phyloP scores from a whole-genome alignment of 176 grass and related monocot species.

The Dendrocalamus sinicus region DNA sequence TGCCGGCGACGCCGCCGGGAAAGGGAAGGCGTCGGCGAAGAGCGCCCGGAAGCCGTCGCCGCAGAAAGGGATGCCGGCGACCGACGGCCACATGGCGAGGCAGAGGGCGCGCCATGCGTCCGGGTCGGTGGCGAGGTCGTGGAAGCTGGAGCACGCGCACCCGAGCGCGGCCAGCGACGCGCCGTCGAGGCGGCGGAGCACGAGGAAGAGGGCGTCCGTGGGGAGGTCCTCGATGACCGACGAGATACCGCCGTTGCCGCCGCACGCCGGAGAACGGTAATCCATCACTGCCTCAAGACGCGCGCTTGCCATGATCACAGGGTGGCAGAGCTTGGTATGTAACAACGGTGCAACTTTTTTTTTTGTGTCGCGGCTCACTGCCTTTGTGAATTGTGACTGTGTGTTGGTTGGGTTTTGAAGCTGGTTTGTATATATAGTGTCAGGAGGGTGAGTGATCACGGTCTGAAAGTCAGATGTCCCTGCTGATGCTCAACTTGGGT shows the following conservation, averaged over 20 bases:
- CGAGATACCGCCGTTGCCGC: background rate
- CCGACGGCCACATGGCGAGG: slow-evolving; percentile 71
- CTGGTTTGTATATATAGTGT: background rate
- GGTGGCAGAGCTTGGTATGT: background rate
- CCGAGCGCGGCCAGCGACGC: slow-evolving; percentile 67
- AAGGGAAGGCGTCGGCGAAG: slow-evolving; percentile 81
- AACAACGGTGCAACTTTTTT: background rate
- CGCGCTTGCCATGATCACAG: background rate
- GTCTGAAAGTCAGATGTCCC: slow-evolving; percentile 43
- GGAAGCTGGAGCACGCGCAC: slow-evolving; percentile 62
- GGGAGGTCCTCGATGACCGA: slow-evolving; percentile 72
- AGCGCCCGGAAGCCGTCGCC: slow-evolving; percentile 43
- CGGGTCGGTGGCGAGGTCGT: slow-evolving; percentile 51
- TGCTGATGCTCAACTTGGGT: background rate
- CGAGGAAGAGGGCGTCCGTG: slow-evolving; percentile 59
- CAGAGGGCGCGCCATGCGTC: slow-evolving; percentile 71
- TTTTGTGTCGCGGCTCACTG: background rate
- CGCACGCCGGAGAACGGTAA: slow-evolving; percentile 17
- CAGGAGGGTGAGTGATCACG: slow-evolving; percentile 31
- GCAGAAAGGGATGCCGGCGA: slow-evolving; percentile 31
- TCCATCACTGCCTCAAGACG: background rate
- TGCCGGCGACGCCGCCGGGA: slow-evolving; percentile 33
- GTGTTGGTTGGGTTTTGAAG: background rate
- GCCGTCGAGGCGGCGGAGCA: slow-evolving; percentile 70
- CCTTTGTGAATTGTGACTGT: background rate